Base-by-base conservation (phyloP, 352 stramenopile genomes). In the Phytophthora citrophthora region DNA sequence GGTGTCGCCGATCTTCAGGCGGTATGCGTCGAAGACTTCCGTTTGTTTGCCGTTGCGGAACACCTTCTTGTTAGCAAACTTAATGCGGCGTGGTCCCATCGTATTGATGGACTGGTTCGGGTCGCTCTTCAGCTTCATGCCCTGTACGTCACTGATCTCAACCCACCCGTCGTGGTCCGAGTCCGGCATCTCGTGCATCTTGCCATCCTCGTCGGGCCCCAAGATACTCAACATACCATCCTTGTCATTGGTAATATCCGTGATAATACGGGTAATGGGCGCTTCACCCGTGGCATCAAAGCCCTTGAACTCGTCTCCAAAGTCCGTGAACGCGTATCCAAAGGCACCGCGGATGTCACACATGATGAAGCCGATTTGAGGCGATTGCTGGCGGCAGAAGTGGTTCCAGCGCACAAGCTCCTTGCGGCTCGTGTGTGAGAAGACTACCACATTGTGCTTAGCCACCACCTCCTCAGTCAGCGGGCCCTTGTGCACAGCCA, bases 351-450 rank as follows among this genome's bases (percentile, higher is more conserved):
- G 85, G 18, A 95, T 81, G 54, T 95, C 83, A 51, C 87, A 93
- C 56, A 77, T 43, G 52, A 95, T 93, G 68, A 95, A 95, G 31
- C 87, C 87, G 43, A 95, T 93, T 41, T 75, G 77, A 12, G 83
- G 88, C 27, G 73, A 80, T 61, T 94, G 87, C 45, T 77, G 50
- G 18, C 86, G 88, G 64, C 93, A 98, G 59, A 96, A 96, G 44
- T 77, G 76, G 80, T 98, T 93, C 91, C 91, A 97, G 41, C 81
- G 81, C 63, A 95, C 64, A 24, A 97, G 73, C 52, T 97, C 88
- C 43, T 80, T 66, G 58, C 83, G 83, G 36, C 48, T 61, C 57
- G 79, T 86, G 78, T 91, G 70, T 40, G 88, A 91, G 68, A 97
- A 97, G 26, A 98, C 90, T 32, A 98, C 83, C 47, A 96, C 88